Conservation (phyloP, 176 grass and related monocot species). For the Saccharum officinarum region DNA sequence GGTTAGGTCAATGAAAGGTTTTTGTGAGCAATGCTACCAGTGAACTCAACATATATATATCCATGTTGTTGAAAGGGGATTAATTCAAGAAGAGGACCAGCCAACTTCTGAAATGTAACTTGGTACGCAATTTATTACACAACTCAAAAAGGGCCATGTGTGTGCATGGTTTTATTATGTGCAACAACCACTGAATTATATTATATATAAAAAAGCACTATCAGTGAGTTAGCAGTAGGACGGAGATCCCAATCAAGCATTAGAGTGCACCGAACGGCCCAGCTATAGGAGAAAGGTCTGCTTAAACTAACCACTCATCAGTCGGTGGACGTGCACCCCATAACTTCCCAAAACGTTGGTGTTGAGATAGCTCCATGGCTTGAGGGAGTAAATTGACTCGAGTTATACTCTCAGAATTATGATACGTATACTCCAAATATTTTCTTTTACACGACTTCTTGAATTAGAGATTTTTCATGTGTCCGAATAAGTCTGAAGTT, state of each 20-base stretch:
- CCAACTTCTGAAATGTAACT: background rate
- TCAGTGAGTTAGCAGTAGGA: slow-evolving; percentile 29
- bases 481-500: background rate
- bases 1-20: background rate
- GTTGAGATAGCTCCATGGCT: background rate
- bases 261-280: slow-evolving; percentile 22
- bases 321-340: slow-evolving; percentile 34
- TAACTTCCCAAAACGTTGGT: slow-evolving; percentile 30
- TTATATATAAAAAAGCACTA: background rate
- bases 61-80: background rate
- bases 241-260: slow-evolving; percentile 36
- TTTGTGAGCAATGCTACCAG: background rate
- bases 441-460: background rate
- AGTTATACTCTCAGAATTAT: background rate
- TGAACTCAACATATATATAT: too few relatives aligned
- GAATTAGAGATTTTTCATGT: background rate
- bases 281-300: slow-evolving; percentile 38
- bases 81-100: background rate
- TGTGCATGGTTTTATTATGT: background rate
- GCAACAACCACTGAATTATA: slow-evolving; percentile 28
- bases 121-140: background rate
- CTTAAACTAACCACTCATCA: slow-evolving; percentile 40
- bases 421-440: too few relatives aligned
- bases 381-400: background rate
- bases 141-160: background rate